Conservation (phyloP, 106 monocot species). For the Xerophyta viscosa region DNA sequence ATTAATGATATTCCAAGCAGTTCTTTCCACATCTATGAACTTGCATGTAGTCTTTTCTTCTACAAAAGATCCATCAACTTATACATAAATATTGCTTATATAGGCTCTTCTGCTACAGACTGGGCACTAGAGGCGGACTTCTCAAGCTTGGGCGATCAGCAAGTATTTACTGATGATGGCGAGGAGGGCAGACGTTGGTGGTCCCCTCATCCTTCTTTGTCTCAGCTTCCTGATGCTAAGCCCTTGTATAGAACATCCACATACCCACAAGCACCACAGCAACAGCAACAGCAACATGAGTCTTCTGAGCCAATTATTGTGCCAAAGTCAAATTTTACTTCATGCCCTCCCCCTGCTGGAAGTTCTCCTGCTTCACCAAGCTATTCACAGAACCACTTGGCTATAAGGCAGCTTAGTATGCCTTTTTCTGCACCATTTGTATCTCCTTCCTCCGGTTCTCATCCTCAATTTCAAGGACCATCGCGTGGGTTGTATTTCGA, state of each 20-base stretch:
- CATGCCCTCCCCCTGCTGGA: conserved; percentile 28
- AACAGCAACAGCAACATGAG: conserved; percentile 8
- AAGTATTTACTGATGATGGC: conserved; percentile 22
- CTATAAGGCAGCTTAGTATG: conserved; percentile 9
- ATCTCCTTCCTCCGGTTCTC: conserved; percentile 16
- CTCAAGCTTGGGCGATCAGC: conserved; percentile 29
- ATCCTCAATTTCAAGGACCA: conserved; percentile 12
- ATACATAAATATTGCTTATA: background rate
- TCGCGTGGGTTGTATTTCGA: conserved; percentile 17
- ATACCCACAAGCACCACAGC: conserved; percentile 33
- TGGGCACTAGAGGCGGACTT: conserved; percentile 35
- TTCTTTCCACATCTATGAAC: too few relatives aligned
- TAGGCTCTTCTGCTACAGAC: conserved; percentile 32
- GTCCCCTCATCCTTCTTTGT: conserved; percentile 28
- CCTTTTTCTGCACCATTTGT: conserved; percentile 25
- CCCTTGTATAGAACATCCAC: conserved; percentile 50
- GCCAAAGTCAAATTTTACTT: conserved; percentile 22
- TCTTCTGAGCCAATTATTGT: conserved; percentile 29
- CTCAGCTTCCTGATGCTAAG: conserved; percentile 16
- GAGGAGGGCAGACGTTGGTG: conserved; percentile 31
- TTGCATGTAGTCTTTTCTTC: too few relatives aligned
- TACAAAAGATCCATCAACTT: too few relatives aligned
- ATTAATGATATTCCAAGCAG: too few relatives aligned
- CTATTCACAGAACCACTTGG: conserved; percentile 15
- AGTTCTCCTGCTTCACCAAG: conserved; percentile 11